Base-by-base conservation (phyloP, 2,329 filamentous ascomycete species). In the Scedosporium minutisporum region DNA sequence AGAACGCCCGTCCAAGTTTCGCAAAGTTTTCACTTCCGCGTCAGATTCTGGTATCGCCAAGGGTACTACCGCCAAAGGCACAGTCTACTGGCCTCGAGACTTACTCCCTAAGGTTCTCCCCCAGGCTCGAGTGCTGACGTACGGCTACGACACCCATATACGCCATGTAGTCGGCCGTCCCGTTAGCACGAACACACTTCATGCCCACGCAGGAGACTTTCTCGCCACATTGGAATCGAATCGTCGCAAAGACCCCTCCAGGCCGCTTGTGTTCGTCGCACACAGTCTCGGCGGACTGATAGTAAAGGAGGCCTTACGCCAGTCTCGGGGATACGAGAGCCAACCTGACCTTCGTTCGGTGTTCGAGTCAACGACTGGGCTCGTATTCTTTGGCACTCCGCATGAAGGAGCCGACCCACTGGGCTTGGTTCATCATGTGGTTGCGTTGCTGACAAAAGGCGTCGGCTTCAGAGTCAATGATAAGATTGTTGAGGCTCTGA, bases 241-340 rank as follows among this genome's bases (percentile, higher is more conserved):
- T 23, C 70, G 73, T 2, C 65, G 68, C n/a, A 55, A 59, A 3
- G 64, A 66, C 2, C 63, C 66, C 4, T 23, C 23, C 7, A 65
- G 69, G 23, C 71, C 72, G 10, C 18, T 72, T 6, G 21, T 74
- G 0, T 72, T 72, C 63, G 59, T 75, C 10, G 71, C 64, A 1
- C 72, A 75, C 58, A 75, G 73, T 60, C 69, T 75, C 1, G 73
- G 73, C 1, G 72, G 73, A 0, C 68, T 74, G 7, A 62, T 74
- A 14, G 67, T 72, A 29, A 74, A 74, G 29, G 69, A 73, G 38
- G 59, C 53, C 18, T 46, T 67, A 6, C 44, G 61, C 23, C 62
- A 16, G 55, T 67, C 67, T 29, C 62, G 46, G 2, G 59, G 60
- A 55, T 57, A 18, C 12, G 12, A 29, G 7, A 46, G 14, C 4